Evolutionary conservation across 805 yeast genomes (phyloP).

Genomic region (Cyberlindnera amylophila): DNA sequence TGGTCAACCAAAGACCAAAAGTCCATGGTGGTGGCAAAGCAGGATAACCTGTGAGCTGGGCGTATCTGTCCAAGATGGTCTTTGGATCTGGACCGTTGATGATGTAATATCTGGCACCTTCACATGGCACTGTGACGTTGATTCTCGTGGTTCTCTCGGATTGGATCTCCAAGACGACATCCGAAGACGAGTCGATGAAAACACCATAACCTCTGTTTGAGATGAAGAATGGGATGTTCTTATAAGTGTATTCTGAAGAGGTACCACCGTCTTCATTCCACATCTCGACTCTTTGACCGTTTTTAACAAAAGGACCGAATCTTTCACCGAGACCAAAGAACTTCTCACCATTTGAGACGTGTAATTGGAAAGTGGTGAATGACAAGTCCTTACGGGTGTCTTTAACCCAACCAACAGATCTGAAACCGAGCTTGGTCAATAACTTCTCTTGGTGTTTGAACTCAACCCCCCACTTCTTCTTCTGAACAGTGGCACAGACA

Average conservation of each 20-base stretch:
- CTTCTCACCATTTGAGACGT: conserved; percentile 23
- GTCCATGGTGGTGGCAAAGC: conserved; percentile 25
- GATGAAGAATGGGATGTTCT: conserved; percentile 23
- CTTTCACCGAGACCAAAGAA: conserved; percentile 25
- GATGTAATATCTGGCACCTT: conserved; percentile 22
- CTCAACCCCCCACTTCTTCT: conserved; percentile 17
- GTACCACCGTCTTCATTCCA: conserved; percentile 27
- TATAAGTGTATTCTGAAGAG: conserved; percentile 22
- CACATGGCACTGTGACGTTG: conserved; percentile 20
- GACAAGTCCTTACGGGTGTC: conserved; percentile 17
- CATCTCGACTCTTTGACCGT: conserved; percentile 24
- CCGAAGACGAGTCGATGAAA: conserved; percentile 20
- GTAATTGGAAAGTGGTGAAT: conserved; percentile 20
- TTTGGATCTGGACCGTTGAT: conserved; percentile 25
- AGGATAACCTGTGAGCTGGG: conserved; percentile 22
- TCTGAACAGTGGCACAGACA: conserved; percentile 15
- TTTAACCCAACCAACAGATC: conserved; percentile 23
- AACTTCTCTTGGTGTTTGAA: conserved; percentile 17
- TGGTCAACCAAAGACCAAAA: conserved; percentile 23
- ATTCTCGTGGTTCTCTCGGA: conserved; percentile 24
- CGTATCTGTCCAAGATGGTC: conserved; percentile 21
- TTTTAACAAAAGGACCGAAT: conserved; percentile 24
- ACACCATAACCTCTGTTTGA: conserved; percentile 25
- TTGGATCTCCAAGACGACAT: conserved; percentile 20
- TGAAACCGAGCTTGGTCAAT: conserved; percentile 22